These are phyloP conservation scores for Ophiognomonia clavigignenti-juglandacearum DNA, from an alignment of 2,329 filamentous ascomycete species.

Conservation along the genomic window DNA sequence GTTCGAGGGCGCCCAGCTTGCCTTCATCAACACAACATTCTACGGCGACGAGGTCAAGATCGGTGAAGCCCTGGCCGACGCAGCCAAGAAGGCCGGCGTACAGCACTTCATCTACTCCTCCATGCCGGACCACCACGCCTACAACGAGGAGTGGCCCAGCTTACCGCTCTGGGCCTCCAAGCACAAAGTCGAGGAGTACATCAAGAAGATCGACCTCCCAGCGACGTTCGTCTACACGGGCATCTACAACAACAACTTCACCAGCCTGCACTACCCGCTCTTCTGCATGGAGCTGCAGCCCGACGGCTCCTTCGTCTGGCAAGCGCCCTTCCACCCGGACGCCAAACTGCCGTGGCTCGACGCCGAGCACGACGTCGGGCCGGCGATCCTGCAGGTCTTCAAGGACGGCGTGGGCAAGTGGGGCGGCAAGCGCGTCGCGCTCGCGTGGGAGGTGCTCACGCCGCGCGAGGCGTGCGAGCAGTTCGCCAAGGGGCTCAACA, in stretches of 20 bases:
- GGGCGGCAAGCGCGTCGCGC: conserved; percentile 71
- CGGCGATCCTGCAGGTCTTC: conserved; percentile 87
- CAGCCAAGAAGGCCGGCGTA: conserved; percentile 77
- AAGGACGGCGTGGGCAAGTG: conserved; percentile 87
- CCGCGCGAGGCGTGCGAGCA: conserved; percentile 76
- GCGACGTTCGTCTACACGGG: conserved; percentile 94
- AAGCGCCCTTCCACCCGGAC: conserved; percentile 87
- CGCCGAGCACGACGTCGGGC: conserved; percentile 92
- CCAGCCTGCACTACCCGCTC: conserved; percentile 82
- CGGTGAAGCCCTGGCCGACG: conserved; percentile 82
- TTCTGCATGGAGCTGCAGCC: conserved; percentile 89
- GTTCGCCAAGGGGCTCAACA: conserved; percentile 73
- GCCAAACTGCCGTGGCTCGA: conserved; percentile 91
- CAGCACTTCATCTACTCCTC: conserved; percentile 95
- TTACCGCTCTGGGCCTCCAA: conserved; percentile 90
- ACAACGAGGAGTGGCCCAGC: conserved; percentile 71
- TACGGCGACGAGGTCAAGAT: conserved; percentile 93
- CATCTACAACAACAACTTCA: conserved; percentile 99
- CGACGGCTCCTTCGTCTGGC: conserved; percentile 87
- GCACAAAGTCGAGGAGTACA: conserved; percentile 87
- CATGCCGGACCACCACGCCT: conserved; percentile 89
- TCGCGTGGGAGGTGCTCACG: conserved; percentile 86
- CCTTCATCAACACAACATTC: conserved; percentile 97
- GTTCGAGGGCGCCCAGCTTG: conserved; percentile 79
- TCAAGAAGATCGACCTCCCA: conserved; percentile 74